These are phyloP conservation scores for Dalbergia cultrata DNA, from an alignment of 306 rosid genomes.

Conservation along the genomic window DNA sequence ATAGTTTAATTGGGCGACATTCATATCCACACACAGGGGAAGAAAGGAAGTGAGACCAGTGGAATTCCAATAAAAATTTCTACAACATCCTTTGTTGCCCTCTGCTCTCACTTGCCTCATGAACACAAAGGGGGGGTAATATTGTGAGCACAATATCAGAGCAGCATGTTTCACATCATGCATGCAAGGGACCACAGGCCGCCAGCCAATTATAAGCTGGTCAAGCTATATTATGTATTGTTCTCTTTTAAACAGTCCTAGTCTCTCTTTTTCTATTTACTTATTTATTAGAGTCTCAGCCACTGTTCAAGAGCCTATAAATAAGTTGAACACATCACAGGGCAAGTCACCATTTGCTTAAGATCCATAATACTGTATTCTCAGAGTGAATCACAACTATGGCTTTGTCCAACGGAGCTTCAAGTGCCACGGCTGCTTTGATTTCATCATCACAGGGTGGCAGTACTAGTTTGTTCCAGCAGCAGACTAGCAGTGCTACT, in stretches of 20 bases:
- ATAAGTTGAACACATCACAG: constrained; percentile 25
- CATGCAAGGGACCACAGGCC: not conserved
- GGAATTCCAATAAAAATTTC: too few relatives aligned
- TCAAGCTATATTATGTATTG: constrained; percentile 2
- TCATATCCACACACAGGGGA: too few relatives aligned
- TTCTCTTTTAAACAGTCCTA: not conserved
- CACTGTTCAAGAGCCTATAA: constrained; percentile 35
- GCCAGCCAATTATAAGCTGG: not conserved
- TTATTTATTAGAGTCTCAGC: not conserved
- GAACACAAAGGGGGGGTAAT: not conserved
- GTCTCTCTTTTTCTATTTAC: too few relatives aligned
- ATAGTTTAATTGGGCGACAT: too few relatives aligned
- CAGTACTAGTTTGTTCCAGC: not conserved
- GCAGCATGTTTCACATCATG: constrained; percentile 35
- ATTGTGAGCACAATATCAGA: not conserved
- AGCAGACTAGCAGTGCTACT: too few relatives aligned
- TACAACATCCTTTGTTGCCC: too few relatives aligned
- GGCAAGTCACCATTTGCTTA: constrained; percentile 2
- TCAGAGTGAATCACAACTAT: constrained; percentile 24
- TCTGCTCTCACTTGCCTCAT: too few relatives aligned
- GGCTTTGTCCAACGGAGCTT: constrained; percentile 34
- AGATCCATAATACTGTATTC: not conserved
- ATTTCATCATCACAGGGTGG: not conserved
- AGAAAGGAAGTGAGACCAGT: too few relatives aligned
- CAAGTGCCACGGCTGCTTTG: not conserved